Base-by-base conservation (phyloP, 495 filamentous ascomycete species). In the Penicillium soppii region DNA sequence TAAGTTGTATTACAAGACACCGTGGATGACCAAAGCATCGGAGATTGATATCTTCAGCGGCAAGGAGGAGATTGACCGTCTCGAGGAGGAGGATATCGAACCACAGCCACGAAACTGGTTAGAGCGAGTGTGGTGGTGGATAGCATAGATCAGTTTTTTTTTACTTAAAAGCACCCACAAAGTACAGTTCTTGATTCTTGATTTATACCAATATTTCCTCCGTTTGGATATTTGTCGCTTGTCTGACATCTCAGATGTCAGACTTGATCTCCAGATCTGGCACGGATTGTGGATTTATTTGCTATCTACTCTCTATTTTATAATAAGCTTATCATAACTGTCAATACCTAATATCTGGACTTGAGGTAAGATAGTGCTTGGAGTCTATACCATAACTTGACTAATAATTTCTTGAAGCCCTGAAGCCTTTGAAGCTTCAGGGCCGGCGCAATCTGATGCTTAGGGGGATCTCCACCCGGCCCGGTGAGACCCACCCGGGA, bases 11-110 rank as follows among this genome's bases (percentile, higher is more conserved):
- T 67, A 64, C 30, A 60, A 59, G 33, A 69, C 70, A 4, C 71
- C 73, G 25, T 77, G 73, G 29, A 71, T 78, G 37, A 83, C 79
- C 0, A 94, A 78, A 38, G 57, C 53, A 12, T 60, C 61, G 0
- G 63, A 66, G 15, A 52, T 70, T 13, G 65, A 70, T 43, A 52
- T 70, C 13, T 64, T 68, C 38, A 57, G 54, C 9, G 62, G 62
- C 21, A 65, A 66, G 39, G 62, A 66, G 7, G 67, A 68, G 47
- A 68, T 70, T 20, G 67, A 70, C 27, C 62, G 58, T 22, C 32
- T 67, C 20, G 57, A 58, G 30, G 64, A 63, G 38, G 52, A 60
- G 25, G 67, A 67, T 9, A 21, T 61, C 9, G 60, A 67, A 13
- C 52, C 46, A 13, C 21, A 54, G 21, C 64, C 64, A 6, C 52